Base-by-base conservation (phyloP, 129 eudicot species). In the Centaurea solstitialis region DNA sequence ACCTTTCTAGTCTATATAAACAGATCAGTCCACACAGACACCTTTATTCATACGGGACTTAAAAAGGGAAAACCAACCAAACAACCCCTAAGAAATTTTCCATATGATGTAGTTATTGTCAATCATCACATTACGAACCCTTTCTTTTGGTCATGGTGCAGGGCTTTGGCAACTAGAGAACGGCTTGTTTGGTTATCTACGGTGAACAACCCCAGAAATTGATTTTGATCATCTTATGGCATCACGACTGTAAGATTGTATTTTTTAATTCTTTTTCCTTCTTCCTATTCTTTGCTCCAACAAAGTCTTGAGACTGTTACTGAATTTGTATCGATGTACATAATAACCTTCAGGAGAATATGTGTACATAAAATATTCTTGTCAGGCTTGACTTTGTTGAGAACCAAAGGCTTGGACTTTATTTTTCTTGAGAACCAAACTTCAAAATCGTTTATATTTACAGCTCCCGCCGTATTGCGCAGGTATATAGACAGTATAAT, bases 151-250 rank as follows among this genome's bases (percentile, higher is more conserved):
- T 71, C 38, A 53, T 79, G 81, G 43, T 72, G 80, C 83, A 92
- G 97, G 86, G 92, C 84, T 80, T 81, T 88, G 81, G 91, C 83
- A 70, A 77, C 89, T 70, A 77, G 40, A 70, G 88, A 90, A 79
- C 74, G 68, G 77, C 87, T 92, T 26, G 18, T 80, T 64, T 68
- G 72, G 74, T 79, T 74, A 72, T 68, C 74, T 57, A 39, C 68
- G 9, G 37, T 15, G 71, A 70, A 80, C 64, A 40, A 64, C 75
- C 45, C 77, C 38, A 68, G 40, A 72, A 76, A 21, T 73, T 35
- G 80, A 28, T 65, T 81, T 37, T 9, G 50, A 76, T 28, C 17
- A 43, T 43, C 53, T 10, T 43, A 30, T 75, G 22, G 68, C 38
- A 23, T 22, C 33, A 23, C 39, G n/a, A 26, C n/a, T 67, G 9